These are phyloP conservation scores for Backusella parvicylindrica DNA, from an alignment of 192 early-diverging fungal species.

Conservation along the genomic window DNA sequence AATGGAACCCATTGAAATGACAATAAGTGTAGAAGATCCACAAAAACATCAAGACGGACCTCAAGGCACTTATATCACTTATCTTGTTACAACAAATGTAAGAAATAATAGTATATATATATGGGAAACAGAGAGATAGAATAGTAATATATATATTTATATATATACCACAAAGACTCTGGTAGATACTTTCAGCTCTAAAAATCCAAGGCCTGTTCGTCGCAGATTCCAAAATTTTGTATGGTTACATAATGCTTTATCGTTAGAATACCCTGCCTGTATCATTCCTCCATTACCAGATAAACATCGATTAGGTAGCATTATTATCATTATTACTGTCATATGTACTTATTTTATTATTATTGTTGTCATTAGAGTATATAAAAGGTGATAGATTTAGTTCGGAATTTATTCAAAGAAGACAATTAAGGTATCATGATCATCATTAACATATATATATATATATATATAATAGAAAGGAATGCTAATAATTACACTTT, in stretches of 20 bases:
- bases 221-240: constrained; percentile 95
- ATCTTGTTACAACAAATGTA: constrained; percentile 78
- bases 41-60: constrained; percentile 91
- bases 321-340: background rate
- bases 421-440: constrained; percentile 49
- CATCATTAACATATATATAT: no score
- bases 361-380: constrained; percentile 61
- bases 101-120: background rate
- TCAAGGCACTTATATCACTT: constrained; percentile 74
- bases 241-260: constrained; percentile 76
- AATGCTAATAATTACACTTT: background rate
- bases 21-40: constrained; percentile 71
- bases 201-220: constrained; percentile 62
- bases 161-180: constrained; percentile 56
- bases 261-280: constrained; percentile 71
- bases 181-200: constrained; percentile 47
- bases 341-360: background rate
- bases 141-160: background rate
- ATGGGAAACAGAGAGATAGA: background rate
- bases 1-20: constrained; percentile 33
- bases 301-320: constrained; percentile 79
- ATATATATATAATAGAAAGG: background rate
- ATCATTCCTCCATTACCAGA: constrained; percentile 90
- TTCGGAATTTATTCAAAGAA: constrained; percentile 85
- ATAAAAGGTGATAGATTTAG: constrained; percentile 94